Base-by-base conservation (phyloP, 306 rosid species). In the Pterocarpus macrocarpus region DNA sequence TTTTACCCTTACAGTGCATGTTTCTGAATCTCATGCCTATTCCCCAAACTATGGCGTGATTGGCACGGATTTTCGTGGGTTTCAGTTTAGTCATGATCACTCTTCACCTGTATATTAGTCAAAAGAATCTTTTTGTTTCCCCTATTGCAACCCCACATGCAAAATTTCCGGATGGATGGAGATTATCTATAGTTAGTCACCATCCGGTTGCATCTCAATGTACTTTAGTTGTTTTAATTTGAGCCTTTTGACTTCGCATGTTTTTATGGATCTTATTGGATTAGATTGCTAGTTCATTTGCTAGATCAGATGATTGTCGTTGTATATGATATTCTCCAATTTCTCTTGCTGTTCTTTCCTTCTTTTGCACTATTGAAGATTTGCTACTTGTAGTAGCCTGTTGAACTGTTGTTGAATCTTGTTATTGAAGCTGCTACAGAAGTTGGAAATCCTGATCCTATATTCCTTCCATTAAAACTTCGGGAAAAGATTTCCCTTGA, bases 371-470 rank as follows among this genome's bases (percentile, higher is more conserved):
- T 76, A 33, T 41, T 67, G 34, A 56, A 62, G 17, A 50, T 38
- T 61, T 16, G 28, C 2, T 34, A 22, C 56, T 81, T 88, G 86
- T 88, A 95, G 99, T 80, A 93, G 64, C 90, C 94, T 32, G 76
- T 44, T 53, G 97, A 88, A 75, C 87, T 87, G 0, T 28, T 90
- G 82, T 58, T 81, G 76, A 81, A 81, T 83, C 90, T 92, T 79
- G 83, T 93, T 71, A 80, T 93, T 39, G 91, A 95, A 75, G 90
- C 87, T 64, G 95, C 98, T 69, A 79, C 73, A n/a, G 93, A 89
- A 81, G 81, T 72, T 49, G 97, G 97, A 87, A 95, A 95, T 82
- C 98, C 99, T 69, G 98, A 95, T 89, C 94, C 98, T 39, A 75
- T 95, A 82, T 91, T 91, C 64, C 85, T 95, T 80, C 97, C 98